These are phyloP conservation scores for Tylopilus sp. DNA, from an alignment of 1,284 basidiomycete species.

Conservation along the genomic window DNA sequence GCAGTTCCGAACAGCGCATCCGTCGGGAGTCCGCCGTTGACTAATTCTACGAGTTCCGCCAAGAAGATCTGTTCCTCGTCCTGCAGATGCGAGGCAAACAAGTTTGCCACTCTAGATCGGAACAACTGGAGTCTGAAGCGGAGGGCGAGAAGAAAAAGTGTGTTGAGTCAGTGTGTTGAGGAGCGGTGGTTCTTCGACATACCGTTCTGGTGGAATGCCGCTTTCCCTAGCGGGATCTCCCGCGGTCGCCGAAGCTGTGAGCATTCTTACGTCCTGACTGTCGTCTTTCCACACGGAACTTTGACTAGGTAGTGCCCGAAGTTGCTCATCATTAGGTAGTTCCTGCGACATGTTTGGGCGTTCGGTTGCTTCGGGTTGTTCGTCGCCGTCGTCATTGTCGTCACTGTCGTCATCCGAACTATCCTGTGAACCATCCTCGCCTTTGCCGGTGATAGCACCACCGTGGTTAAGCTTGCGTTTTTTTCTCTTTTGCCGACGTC, in stretches of 20 bases:
- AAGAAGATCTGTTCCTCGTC: conserved; percentile 78
- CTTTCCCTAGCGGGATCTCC: conserved; percentile 39
- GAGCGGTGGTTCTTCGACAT: conserved; percentile 16
- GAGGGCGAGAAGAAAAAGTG: conserved; percentile 4
- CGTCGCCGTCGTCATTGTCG: conserved; percentile 34
- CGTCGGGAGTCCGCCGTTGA: conserved; percentile 77
- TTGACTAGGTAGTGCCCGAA: conserved; percentile 35
- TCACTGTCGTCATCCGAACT: conserved; percentile 47
- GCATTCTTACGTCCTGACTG: conserved; percentile 65
- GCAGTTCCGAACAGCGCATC: conserved; percentile 72
- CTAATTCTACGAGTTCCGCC: conserved; percentile 63
- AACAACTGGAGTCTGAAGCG: conserved; percentile 66
- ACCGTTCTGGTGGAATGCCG: conserved; percentile 57
- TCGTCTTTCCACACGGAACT: conserved; percentile 60
- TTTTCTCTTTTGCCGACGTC: conserved; percentile 61
- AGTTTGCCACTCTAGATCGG: conserved; percentile 66
- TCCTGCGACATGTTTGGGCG: conserved; percentile 49
- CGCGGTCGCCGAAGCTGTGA: conserved; percentile 38
- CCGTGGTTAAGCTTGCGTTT: conserved; percentile 75
- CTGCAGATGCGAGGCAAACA: conserved; percentile 66
- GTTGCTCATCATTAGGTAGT: conserved; percentile 23
- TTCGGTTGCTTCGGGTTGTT: conserved; percentile 42
- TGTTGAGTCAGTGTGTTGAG: neutral
- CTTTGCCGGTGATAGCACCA: conserved; percentile 39
- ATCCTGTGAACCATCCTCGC: conserved; percentile 37